Conservation (phyloP, 805 yeast species). For the Lipomyces japonicus region DNA sequence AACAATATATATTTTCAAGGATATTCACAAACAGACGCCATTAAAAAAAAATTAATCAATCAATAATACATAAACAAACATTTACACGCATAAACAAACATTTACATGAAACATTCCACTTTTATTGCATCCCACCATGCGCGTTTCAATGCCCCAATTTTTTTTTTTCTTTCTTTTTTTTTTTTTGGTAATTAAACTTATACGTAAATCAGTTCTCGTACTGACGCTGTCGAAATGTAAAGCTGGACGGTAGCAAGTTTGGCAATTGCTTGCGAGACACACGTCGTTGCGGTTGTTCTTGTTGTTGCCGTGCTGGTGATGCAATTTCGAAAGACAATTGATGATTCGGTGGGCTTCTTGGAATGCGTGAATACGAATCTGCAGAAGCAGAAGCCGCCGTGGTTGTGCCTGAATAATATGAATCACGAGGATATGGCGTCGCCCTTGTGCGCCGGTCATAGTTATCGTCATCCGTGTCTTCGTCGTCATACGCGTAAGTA, state of each 20-base stretch:
- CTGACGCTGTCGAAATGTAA: background rate
- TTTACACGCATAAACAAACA: background rate
- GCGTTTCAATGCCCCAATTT: background rate
- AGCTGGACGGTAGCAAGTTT: background rate
- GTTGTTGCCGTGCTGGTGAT: background rate
- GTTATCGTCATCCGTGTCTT: background rate
- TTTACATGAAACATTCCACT: too few species aligned
- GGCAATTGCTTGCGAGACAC: background rate
- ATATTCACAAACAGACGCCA: too few species aligned
- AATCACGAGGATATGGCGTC: background rate
- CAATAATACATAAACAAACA: background rate
- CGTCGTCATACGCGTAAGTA: slow-evolving; percentile 4
- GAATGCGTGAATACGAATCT: too few species aligned
- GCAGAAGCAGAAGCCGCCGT: background rate
- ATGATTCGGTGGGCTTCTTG: slow-evolving; percentile 9
- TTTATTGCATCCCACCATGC: too few species aligned
- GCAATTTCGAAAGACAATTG: slow-evolving; percentile 2
- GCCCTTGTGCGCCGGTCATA: background rate
- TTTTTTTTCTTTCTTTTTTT: background rate
- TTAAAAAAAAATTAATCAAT: background rate
- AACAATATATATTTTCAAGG: too few species aligned
- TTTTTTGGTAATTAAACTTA: background rate
- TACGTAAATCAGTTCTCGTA: background rate
- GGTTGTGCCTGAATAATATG: background rate
- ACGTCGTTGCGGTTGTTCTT: background rate